Evolutionary conservation across 805 yeast species (phyloP), one percentile per base, ranked within the genome.

Genomic region (Naumovozyma castellii): DNA sequence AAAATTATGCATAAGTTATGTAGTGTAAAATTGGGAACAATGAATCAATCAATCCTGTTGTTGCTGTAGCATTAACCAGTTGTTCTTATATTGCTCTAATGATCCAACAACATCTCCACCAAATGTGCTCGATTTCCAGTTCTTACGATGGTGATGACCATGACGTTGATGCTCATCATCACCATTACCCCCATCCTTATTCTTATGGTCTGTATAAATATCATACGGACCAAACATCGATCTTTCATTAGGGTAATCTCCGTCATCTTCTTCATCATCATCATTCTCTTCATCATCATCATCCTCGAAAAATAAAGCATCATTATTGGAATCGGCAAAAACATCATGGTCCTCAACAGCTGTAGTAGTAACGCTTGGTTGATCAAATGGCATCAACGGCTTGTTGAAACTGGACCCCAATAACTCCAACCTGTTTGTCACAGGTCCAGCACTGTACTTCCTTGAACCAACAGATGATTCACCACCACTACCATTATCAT

Each of bases 21-120:
- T n/a, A n/a, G n/a, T n/a, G n/a, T n/a, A n/a, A n/a, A n/a, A n/a
- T n/a, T n/a, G n/a, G n/a, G n/a, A n/a, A n/a, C n/a, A n/a, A n/a
- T n/a, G n/a, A n/a, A n/a, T n/a, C n/a, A n/a, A n/a, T 43, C 37
- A 50, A 14, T 54, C 56, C 39, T 54, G 57, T 30, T 58, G 58
- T 34, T 55, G 59, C 47, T 61, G 64, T 31, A 59, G 43, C 51
- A 60, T 56, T 27, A 61, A 41, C 66, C 66, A 61, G 38, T 61
- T 60, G 40, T 60, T 61, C 45, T 59, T 61, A 40, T 60, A 61
- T 41, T 59, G 62, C 37, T 61, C 66, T 38, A 60, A 43, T 5
- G 64, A 60, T 3, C 61, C 62, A 22, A 61, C 60, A 30, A 56
- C 49, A 38, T 59, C 63, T 32, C 56, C 61, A 42, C 59, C 60